These are phyloP conservation scores for Gamsiella multidivaricata DNA, from an alignment of 192 early-diverging fungal species.

Conservation along the genomic window DNA sequence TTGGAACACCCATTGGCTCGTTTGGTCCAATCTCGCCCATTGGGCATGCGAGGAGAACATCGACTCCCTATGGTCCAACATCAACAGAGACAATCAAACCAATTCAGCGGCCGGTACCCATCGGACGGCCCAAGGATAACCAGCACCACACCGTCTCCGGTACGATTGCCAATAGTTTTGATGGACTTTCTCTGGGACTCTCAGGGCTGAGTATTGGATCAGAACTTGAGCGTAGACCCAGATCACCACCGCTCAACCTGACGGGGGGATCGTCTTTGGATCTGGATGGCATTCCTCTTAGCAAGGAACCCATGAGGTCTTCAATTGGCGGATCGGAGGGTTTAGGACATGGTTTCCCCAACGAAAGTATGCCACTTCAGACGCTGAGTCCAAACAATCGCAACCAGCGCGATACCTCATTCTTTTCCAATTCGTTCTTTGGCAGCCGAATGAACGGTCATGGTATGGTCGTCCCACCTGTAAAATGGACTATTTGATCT, in stretches of 20 bases:
- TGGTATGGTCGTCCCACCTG: constrained; percentile 13
- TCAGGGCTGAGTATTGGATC: constrained; percentile 36
- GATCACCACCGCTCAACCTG: constrained; percentile 38
- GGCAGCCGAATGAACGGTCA: constrained; percentile 26
- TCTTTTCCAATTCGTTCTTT: constrained; percentile 47
- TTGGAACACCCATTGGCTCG: constrained; percentile 37
- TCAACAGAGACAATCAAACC: constrained; percentile 41
- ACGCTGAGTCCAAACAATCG: constrained; percentile 19
- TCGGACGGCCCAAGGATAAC: constrained; percentile 51
- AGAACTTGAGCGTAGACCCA: constrained; percentile 28
- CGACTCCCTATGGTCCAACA: constrained; percentile 50
- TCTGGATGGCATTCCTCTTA: constrained; percentile 25
- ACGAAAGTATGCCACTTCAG: constrained; percentile 3
- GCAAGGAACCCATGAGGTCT: constrained; percentile 17
- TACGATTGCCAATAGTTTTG: constrained; percentile 27
- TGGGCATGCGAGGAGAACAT: constrained; percentile 55
- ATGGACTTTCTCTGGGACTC: constrained; percentile 34
- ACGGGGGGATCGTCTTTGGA: constrained; percentile 33
- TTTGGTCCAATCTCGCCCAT: constrained; percentile 57
- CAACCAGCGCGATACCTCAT: constrained; percentile 22
- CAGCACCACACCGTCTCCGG: neutral
- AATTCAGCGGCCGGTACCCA: constrained; percentile 57
- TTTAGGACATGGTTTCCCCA: constrained; percentile 10
- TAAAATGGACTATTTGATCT: neutral
- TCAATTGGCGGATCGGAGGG: neutral